Conservation (phyloP, 2,329 filamentous ascomycete species). For the Pseudocercospora eumusae region DNA sequence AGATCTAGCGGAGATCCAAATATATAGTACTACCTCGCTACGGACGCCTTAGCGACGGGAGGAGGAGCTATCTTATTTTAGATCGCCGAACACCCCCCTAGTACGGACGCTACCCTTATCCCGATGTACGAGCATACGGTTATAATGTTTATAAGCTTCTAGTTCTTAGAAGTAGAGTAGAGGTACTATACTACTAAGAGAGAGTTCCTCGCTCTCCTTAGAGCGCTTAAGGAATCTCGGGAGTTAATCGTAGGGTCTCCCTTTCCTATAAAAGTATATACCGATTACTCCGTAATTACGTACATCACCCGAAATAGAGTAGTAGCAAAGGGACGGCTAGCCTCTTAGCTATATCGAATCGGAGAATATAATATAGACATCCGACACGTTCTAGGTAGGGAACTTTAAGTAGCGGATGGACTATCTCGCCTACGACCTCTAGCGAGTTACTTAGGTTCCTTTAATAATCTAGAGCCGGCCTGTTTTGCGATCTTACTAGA, state of each 20-base stretch:
- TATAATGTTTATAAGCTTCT: conserved; percentile 1
- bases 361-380: conserved; percentile 4
- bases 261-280: not conserved
- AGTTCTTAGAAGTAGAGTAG: not conserved
- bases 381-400: not conserved
- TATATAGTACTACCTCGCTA: not conserved
- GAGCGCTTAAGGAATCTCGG: not conserved
- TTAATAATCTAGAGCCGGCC: not conserved
- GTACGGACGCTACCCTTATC: not conserved
- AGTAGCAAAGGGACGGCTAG: not conserved
- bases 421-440: not conserved
- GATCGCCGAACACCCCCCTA: not conserved
- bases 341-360: not conserved
- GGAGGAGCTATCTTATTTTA: not conserved
- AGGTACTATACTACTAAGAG: not conserved
- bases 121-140: not conserved
- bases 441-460: not conserved
- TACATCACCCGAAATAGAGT: not conserved
- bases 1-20: not conserved
- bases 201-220: not conserved
- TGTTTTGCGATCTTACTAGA: not conserved
- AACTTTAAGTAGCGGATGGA: not conserved
- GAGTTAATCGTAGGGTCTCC: not conserved
- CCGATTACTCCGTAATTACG: not conserved
- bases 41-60: not conserved